Evolutionary conservation across 176 grass and related monocot species (phyloP), one percentile per base, ranked within the genome.

Genomic region (Chloris gayana): DNA sequence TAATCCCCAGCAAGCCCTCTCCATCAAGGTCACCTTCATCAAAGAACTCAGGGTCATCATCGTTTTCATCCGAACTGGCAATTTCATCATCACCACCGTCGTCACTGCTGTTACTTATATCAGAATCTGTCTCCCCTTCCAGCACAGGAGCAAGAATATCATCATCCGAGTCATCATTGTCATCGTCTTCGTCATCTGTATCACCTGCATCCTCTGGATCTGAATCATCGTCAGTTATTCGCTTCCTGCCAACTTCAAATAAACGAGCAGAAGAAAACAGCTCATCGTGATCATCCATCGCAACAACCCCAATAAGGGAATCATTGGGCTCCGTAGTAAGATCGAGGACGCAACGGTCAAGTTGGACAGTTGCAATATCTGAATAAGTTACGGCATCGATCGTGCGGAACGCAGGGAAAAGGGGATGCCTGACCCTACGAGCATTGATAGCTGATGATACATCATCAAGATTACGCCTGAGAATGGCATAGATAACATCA

Each of bases 261-360:
- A 99, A 50, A 37, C 96, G 86, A 59, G 90, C 86, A 34, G 92
- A 91, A 33, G 96, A 91, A 63, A 89, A 93, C 88, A 99, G 85
- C 82, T 95, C 92, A 10, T 99, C 88, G n/a, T 93, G 90, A 27
- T 99, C 88, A 41, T 99, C 92, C 96, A 99, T 93, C 3, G 92
- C 90, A 64, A 99, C 77, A 6, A 95, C 88, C 15, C 96, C 96
- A 50, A 99, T 83, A 53, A 91, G 85, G 39, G 92, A 93, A 84
- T 99, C 90, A 7, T 89, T 89, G 13, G 96, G 90, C 82, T 99
- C 92, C 1, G 83, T 89, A 4, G 90, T 87, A 54, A 99, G 88
- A 70, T 99, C 96, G 2, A 99, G 96, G 51, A 99, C 90, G 18
- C 90, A 85, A 6, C 96, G 92, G 61, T 99, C 96, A 13, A 98